Conservation (phyloP, 192 early-diverging fungal genomes). For the Backusella tuberculispora region DNA sequence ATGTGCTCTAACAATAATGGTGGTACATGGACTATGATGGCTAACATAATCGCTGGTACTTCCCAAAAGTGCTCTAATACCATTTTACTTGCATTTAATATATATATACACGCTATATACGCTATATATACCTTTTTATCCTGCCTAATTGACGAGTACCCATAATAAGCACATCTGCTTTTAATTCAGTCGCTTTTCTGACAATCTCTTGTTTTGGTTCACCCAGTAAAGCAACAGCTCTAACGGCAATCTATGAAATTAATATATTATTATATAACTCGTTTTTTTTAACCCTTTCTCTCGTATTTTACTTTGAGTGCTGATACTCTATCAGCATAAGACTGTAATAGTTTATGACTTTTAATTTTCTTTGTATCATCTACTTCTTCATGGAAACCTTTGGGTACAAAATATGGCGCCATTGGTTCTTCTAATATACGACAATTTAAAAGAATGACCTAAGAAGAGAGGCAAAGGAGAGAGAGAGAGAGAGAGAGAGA, state of each 20-base stretch:
- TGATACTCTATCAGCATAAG: slow-evolving; percentile 23
- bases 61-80: slow-evolving; percentile 45
- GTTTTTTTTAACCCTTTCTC: too few species aligned
- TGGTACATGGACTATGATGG: slow-evolving; percentile 45
- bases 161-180: slow-evolving; percentile 59
- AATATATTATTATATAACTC: not conserved
- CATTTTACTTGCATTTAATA: not conserved
- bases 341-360: slow-evolving; percentile 25
- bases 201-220: slow-evolving; percentile 64
- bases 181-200: slow-evolving; percentile 54
- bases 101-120: not conserved
- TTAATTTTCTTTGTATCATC: slow-evolving; percentile 27
- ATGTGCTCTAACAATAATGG: slow-evolving; percentile 38
- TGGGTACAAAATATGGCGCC: slow-evolving; percentile 29
- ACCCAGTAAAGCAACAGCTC: slow-evolving; percentile 60
- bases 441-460: slow-evolving; percentile 30
- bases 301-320: slow-evolving; percentile 23
- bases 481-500: not conserved
- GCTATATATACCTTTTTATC: slow-evolving; percentile 43
- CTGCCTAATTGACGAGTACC: slow-evolving; percentile 62
- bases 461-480: not conserved
- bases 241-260: slow-evolving; percentile 30
- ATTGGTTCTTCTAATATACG: slow-evolving; percentile 23
- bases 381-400: slow-evolving; percentile 30
- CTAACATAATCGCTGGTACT: slow-evolving; percentile 53